phyloP scores from a whole-genome alignment of 140 eudicot genomes.

The Erigeron philadelphicus region DNA sequence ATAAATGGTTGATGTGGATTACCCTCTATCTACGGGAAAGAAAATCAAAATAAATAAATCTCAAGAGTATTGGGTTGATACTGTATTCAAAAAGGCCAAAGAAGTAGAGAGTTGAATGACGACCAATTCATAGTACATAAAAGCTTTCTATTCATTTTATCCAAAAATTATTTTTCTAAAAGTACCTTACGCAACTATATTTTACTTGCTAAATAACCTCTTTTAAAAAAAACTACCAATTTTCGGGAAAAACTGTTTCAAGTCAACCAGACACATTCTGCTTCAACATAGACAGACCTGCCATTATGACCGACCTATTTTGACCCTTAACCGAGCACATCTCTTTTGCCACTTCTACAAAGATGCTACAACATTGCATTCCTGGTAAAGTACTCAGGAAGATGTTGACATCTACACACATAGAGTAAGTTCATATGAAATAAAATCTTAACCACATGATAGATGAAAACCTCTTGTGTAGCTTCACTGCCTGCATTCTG shows the following conservation, averaged over 20 bases:
- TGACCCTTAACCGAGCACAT: not conserved
- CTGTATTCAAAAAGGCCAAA: too few relatives aligned
- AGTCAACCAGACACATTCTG: not conserved
- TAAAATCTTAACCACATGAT: slow-evolving; percentile 3
- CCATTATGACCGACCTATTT: not conserved
- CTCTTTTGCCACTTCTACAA: not conserved
- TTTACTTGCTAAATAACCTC: not conserved
- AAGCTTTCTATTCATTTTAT: not conserved
- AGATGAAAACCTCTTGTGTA: slow-evolving; percentile 47
- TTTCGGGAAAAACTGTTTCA: not conserved
- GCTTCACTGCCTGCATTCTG: slow-evolving; percentile 81
- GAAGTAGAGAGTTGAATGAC: not conserved
- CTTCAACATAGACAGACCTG: not conserved
- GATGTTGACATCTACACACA: not conserved
- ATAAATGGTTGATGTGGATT: not conserved
- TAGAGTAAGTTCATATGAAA: slow-evolving; percentile 6
- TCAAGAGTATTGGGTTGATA: not conserved
- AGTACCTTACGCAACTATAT: not conserved
- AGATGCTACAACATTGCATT: slow-evolving; percentile 3
- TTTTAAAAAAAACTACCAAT: not conserved
- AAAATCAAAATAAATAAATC: too few relatives aligned
- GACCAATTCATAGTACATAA: not conserved
- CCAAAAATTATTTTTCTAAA: not conserved
- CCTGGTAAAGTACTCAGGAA: not conserved
- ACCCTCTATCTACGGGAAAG: not conserved